Conservation (phyloP, 345 rosid species). For the Aurinia saxatilis region DNA sequence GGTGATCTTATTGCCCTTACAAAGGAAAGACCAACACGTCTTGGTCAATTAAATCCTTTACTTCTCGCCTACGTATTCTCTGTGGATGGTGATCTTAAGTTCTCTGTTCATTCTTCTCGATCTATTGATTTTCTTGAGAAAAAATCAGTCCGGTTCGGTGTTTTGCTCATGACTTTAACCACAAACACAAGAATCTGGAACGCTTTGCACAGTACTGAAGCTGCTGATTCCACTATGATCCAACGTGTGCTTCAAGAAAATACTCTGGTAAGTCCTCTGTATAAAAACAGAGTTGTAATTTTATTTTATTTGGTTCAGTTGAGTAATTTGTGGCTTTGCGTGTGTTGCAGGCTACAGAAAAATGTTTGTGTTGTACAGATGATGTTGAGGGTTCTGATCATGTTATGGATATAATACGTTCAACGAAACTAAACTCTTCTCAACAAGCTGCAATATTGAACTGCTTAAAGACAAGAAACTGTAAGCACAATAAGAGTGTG, state of each 20-base stretch:
- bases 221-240: conserved; percentile 13
- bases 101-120: conserved; percentile 18
- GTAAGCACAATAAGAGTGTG: conserved; percentile 20
- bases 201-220: conserved; percentile 18
- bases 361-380: neutral
- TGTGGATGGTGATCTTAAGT: neutral
- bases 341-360: conserved; percentile 3
- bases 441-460: conserved; percentile 27
- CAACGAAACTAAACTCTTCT: conserved; percentile 28
- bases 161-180: conserved; percentile 25
- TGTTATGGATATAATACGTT: conserved; percentile 8
- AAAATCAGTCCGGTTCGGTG: neutral
- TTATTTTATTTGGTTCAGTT: neutral
- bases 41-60: conserved; percentile 14
- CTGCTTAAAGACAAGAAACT: conserved; percentile 3
- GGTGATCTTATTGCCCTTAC: conserved; percentile 32
- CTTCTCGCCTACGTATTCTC: conserved; percentile 22
- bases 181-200: conserved; percentile 36
- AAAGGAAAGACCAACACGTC: conserved; percentile 13
- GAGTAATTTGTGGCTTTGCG: neutral
- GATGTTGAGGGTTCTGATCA: neutral
- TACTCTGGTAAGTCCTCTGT: neutral
- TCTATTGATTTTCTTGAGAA: conserved; percentile 5
- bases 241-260: conserved; percentile 16
- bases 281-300: neutral